Evolutionary conservation across 768 basidiomycete genomes (phyloP).

Genomic region (Mycena amicta): DNA sequence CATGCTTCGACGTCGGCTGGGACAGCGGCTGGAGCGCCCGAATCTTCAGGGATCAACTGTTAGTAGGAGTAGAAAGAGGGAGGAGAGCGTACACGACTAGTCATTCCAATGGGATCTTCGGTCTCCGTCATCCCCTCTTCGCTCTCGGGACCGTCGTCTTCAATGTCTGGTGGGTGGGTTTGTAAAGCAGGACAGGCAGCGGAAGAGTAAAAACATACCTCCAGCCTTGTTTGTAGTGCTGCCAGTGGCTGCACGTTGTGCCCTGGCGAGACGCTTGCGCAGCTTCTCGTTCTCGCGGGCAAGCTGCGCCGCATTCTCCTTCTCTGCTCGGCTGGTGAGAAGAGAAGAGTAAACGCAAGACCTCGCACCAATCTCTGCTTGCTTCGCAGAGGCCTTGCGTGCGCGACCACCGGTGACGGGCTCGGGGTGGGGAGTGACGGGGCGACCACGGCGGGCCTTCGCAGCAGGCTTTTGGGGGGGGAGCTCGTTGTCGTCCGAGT

Average conservation of each 20-base stretch:
- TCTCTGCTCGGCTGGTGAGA: not conserved
- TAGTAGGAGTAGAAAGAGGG: not conserved
- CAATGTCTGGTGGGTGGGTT: not conserved
- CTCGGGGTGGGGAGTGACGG: not conserved
- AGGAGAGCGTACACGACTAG: not conserved
- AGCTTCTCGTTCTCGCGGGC: not conserved
- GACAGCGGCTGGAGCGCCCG: not conserved
- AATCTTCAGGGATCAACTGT: not conserved
- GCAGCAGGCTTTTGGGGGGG: not conserved
- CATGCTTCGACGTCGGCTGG: not conserved
- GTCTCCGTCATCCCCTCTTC: not conserved
- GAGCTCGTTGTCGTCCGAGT: not conserved
- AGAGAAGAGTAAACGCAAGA: not conserved
- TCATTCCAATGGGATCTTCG: not conserved
- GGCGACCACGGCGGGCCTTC: not conserved
- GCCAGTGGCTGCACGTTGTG: not conserved
- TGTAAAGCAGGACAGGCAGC: not conserved
- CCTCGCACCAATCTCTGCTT: not conserved
- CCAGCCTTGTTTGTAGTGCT: not conserved
- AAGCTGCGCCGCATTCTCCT: not conserved
- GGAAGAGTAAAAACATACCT: not conserved
- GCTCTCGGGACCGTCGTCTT: not conserved
- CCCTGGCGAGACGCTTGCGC: not conserved
- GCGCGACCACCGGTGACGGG: not conserved
- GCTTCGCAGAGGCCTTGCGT: not conserved